Conservation (phyloP, 305 asterid genomes). For the Fraxinus paxiana region DNA sequence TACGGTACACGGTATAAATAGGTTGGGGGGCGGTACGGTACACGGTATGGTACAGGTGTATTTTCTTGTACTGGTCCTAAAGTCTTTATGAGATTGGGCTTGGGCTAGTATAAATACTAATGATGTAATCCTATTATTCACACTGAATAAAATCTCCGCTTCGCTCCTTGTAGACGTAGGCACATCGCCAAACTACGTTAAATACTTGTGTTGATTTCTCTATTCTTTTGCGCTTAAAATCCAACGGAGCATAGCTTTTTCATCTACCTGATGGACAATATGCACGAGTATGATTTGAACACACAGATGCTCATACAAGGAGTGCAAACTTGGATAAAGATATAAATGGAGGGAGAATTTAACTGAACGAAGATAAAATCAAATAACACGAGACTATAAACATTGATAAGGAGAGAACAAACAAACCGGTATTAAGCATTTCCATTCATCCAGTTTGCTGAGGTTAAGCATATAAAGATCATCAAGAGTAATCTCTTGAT, state of each 20-base stretch:
- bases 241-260: not conserved
- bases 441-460: constrained; percentile 94
- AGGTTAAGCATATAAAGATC: constrained; percentile 84
- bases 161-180: too few relatives aligned
- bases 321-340: constrained; percentile 18
- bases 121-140: too few relatives aligned
- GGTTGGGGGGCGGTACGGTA: too few relatives aligned
- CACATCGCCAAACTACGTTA: too few relatives aligned
- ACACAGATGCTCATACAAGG: not conserved
- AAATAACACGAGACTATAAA: not conserved
- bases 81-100: too few relatives aligned
- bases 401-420: constrained; percentile 5
- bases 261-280: not conserved
- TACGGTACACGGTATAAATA: too few relatives aligned
- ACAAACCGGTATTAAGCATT: constrained; percentile 77
- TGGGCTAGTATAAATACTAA: too few relatives aligned
- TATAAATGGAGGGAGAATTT: not conserved
- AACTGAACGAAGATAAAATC: not conserved
- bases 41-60: too few relatives aligned
- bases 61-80: too few relatives aligned
- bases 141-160: too few relatives aligned
- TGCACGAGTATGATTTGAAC: not conserved
- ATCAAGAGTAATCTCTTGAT: constrained; percentile 83
- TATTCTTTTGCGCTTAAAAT: too few relatives aligned
- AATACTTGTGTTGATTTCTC: too few relatives aligned